A percentile compares a stretch with the other conserved stretches of the same genome.
Evolutionary conservation across 2,329 filamentous ascomycete species (phyloP).

Genomic region (Xylaria sp.): DNA sequence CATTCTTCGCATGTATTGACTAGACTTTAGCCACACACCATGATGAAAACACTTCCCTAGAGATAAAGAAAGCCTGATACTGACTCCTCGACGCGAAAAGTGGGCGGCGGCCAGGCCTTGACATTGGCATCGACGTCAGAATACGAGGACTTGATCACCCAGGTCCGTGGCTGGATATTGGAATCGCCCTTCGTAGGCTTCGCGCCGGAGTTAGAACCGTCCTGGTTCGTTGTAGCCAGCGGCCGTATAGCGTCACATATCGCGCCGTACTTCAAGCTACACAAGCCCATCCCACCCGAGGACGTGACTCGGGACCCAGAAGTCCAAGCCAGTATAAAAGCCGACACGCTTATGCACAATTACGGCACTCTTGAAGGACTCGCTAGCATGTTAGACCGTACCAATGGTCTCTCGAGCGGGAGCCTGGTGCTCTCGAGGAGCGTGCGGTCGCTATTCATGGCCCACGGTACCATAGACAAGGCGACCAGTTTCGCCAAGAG

Average conservation of each 20-base stretch:
- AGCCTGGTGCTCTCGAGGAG: slow-evolving; percentile 45
- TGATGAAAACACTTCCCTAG: background rate
- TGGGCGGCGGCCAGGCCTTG: slow-evolving; percentile 78
- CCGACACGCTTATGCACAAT: slow-evolving; percentile 71
- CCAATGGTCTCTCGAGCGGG: slow-evolving; percentile 53
- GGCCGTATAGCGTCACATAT: slow-evolving; percentile 65
- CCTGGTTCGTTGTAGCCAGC: slow-evolving; percentile 53
- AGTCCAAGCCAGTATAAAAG: slow-evolving; percentile 53
- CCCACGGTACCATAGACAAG: slow-evolving; percentile 71
- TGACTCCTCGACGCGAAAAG: background rate
- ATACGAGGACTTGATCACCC: slow-evolving; percentile 49
- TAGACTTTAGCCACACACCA: background rate
- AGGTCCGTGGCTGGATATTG: slow-evolving; percentile 67
- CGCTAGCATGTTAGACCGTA: slow-evolving; percentile 70
- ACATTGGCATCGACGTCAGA: slow-evolving; percentile 48
- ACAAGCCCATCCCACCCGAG: slow-evolving; percentile 58
- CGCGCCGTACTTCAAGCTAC: slow-evolving; percentile 61
- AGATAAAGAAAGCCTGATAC: background rate
- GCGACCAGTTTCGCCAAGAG: slow-evolving; percentile 62
- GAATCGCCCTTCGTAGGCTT: slow-evolving; percentile 78
- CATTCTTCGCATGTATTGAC: too few relatives aligned
- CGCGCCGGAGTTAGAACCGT: slow-evolving; percentile 59
- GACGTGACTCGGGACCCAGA: slow-evolving; percentile 63
- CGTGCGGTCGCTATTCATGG: slow-evolving; percentile 63
- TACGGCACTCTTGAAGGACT: slow-evolving; percentile 82